Evolutionary conservation across 495 filamentous ascomycete genomes (phyloP).

Genomic region (Delitschia confertaspora): DNA sequence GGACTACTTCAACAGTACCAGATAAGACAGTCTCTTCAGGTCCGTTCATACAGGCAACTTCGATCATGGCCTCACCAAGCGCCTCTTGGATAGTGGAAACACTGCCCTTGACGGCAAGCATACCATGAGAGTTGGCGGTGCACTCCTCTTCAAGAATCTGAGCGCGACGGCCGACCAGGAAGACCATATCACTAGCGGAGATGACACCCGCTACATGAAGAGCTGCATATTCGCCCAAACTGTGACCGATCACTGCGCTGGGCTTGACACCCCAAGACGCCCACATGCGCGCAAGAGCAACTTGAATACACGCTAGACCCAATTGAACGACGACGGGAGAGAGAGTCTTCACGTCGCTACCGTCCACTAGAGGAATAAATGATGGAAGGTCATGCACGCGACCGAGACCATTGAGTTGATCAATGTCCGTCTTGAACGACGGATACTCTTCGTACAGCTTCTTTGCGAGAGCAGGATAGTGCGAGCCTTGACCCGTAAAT

Average conservation of each 20-base stretch:
- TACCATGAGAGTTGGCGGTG: slow-evolving; percentile 58
- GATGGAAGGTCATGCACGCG: slow-evolving; percentile 62
- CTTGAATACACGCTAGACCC: slow-evolving; percentile 69
- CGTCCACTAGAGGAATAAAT: slow-evolving; percentile 58
- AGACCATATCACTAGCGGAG: slow-evolving; percentile 68
- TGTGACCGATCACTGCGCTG: slow-evolving; percentile 74
- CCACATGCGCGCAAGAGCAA: slow-evolving; percentile 79
- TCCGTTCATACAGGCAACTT: slow-evolving; percentile 42
- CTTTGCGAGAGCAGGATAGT: slow-evolving; percentile 58
- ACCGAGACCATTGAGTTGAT: slow-evolving; percentile 60
- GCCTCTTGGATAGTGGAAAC: slow-evolving; percentile 32
- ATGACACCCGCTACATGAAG: slow-evolving; percentile 72
- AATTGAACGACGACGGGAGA: slow-evolving; percentile 72
- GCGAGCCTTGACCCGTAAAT: slow-evolving; percentile 46
- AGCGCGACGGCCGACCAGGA: slow-evolving; percentile 69
- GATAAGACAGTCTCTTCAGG: slow-evolving; percentile 41
- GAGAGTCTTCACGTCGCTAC: slow-evolving; percentile 49
- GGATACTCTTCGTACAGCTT: slow-evolving; percentile 57
- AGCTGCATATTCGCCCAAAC: slow-evolving; percentile 80
- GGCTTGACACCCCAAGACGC: slow-evolving; percentile 67
- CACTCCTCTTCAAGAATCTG: slow-evolving; percentile 65
- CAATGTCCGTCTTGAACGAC: slow-evolving; percentile 61
- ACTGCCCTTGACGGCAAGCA: slow-evolving; percentile 43
- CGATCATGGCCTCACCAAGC: slow-evolving; percentile 37
- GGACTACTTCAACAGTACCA: slow-evolving; percentile 33